Conservation (phyloP, 306 rosid genomes). For the Vicia villosa region DNA sequence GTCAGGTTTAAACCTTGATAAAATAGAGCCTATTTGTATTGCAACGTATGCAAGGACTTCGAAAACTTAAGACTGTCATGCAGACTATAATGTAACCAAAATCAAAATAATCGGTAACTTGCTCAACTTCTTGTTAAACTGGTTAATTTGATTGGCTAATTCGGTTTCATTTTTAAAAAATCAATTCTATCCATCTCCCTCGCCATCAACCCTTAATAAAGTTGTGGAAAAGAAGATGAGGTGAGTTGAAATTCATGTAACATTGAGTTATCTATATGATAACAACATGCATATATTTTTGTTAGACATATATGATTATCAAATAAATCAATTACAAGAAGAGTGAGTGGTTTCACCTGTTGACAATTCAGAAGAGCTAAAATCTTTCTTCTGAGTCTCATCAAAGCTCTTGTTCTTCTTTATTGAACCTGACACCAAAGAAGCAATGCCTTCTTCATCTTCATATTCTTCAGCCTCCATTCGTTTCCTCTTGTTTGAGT, state of each 20-base stretch:
- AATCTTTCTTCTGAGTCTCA: slow-evolving; percentile 48
- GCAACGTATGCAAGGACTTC: too few species aligned
- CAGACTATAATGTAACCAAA: neutral
- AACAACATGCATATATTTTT: neutral
- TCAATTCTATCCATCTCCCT: neutral
- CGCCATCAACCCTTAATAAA: neutral
- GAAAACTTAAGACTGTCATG: too few species aligned
- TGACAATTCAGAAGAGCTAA: slow-evolving; percentile 47
- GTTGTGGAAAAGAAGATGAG: neutral
- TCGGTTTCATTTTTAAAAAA: neutral
- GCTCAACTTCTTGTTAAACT: neutral
- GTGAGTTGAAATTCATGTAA: neutral
- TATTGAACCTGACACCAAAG: slow-evolving; percentile 1
- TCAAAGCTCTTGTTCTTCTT: slow-evolving; percentile 33
- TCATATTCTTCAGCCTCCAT: slow-evolving; percentile 29
- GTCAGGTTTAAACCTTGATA: too few species aligned
- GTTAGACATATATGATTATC: neutral
- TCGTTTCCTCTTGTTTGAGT: slow-evolving; percentile 45
- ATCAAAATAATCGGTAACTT: neutral
- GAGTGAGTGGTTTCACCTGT: slow-evolving; percentile 44
- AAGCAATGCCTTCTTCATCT: slow-evolving; percentile 35
- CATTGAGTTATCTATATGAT: neutral
- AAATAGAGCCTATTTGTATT: too few species aligned
- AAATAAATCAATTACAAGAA: neutral
- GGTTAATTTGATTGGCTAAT: neutral